Evolutionary conservation across 75 land plant species (phyloP).

Genomic region (Pinus tabuliformis): DNA sequence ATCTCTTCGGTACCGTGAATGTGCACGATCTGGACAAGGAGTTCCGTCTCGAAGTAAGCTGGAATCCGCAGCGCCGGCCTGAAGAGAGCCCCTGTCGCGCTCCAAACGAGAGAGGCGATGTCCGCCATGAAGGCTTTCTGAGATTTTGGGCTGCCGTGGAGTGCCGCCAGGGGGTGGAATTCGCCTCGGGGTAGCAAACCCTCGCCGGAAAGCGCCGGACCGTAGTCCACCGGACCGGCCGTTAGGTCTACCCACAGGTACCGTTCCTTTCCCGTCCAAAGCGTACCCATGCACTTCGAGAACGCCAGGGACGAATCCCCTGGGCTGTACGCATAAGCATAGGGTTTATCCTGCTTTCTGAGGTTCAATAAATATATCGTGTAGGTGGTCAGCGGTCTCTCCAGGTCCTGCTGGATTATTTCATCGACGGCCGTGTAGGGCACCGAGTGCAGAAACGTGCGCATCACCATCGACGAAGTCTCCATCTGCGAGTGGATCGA

Average conservation of each 20-base stretch:
- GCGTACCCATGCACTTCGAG: slow-evolving; percentile 74
- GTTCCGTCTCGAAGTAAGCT: slow-evolving; percentile 49
- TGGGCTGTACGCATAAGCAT: slow-evolving; percentile 35
- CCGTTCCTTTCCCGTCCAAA: slow-evolving; percentile 78
- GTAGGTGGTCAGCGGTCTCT: slow-evolving; percentile 20
- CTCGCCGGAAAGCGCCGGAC: slow-evolving; percentile 95
- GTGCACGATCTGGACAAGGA: slow-evolving; percentile 77
- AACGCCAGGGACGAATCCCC: slow-evolving; percentile 35
- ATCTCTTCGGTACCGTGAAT: slow-evolving; percentile 34
- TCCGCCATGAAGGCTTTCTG: slow-evolving; percentile 81
- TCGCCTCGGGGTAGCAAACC: slow-evolving; percentile 82
- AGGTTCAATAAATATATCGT: slow-evolving; percentile 64
- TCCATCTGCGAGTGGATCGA: slow-evolving; percentile 32
- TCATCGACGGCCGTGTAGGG: slow-evolving; percentile 59
- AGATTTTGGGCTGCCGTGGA: slow-evolving; percentile 58
- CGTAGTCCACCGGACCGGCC: slow-evolving; percentile 97
- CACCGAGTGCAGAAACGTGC: slow-evolving; percentile 48
- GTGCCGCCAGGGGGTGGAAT: slow-evolving; percentile 76
- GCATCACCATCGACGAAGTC: slow-evolving; percentile 22
- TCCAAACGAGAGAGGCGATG: slow-evolving; percentile 74
- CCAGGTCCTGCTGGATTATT: slow-evolving; percentile 36
- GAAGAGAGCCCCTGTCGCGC: slow-evolving; percentile 72
- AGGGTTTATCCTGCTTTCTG: slow-evolving; percentile 31
- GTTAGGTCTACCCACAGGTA: slow-evolving; percentile 92
- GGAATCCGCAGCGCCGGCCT: slow-evolving; percentile 91